phyloP scores from a whole-genome alignment of 192 early-diverging fungal genomes.

The Rhizophagus prolifer region DNA sequence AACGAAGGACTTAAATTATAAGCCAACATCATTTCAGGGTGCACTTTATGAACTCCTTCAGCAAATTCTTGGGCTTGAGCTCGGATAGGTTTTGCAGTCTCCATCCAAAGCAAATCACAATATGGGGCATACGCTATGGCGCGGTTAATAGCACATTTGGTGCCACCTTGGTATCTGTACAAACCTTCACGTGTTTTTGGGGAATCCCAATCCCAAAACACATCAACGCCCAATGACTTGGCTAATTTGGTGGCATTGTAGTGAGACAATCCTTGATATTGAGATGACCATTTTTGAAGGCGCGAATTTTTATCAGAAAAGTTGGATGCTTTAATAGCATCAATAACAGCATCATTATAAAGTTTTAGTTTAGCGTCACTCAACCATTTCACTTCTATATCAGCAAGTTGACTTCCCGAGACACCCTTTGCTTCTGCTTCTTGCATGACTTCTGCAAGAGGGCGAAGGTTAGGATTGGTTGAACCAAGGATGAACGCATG shows the following conservation, averaged over 20 bases:
- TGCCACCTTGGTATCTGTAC: constrained; percentile 96
- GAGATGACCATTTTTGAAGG: constrained; percentile 43
- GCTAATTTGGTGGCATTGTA: constrained; percentile 79
- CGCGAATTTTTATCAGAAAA: constrained; percentile 50
- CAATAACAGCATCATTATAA: constrained; percentile 62
- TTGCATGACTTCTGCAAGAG: constrained; percentile 59
- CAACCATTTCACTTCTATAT: constrained; percentile 23
- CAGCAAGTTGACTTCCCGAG: not conserved
- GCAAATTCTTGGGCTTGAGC: constrained; percentile 91
- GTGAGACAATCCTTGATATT: constrained; percentile 68
- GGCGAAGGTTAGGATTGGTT: constrained; percentile 76
- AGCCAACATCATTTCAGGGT: constrained; percentile 84
- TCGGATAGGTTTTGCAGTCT: constrained; percentile 93
- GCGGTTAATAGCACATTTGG: constrained; percentile 82
- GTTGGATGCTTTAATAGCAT: constrained; percentile 67
- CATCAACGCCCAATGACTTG: constrained; percentile 68
- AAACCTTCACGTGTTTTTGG: constrained; percentile 93
- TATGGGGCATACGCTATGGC: constrained; percentile 78
- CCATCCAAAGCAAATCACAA: constrained; percentile 91
- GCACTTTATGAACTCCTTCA: constrained; percentile 68
- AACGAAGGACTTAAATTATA: constrained; percentile 98
- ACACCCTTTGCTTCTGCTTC: not conserved
- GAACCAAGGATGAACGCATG: constrained; percentile 95
- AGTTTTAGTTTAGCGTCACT: constrained; percentile 7
- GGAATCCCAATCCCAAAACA: constrained; percentile 86